A percentile compares a stretch with the other conserved stretches of the same genome.
These are phyloP conservation scores for Tanacetum coccineum DNA, from an alignment of 129 eudicot species.

Conservation along the genomic window DNA sequence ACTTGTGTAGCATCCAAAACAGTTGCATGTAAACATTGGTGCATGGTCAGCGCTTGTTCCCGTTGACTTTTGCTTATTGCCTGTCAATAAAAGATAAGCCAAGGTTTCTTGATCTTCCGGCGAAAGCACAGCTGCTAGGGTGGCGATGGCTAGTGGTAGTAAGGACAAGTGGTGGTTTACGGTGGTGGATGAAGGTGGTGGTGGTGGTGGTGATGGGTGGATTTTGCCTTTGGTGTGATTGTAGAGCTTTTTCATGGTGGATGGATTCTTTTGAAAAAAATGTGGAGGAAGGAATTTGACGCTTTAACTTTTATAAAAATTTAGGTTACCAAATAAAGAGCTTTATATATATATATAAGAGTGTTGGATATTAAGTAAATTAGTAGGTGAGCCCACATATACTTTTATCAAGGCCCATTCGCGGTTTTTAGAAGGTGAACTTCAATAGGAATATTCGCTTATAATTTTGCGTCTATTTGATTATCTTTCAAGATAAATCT, in stretches of 20 bases:
- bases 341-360: slow-evolving; percentile 15
- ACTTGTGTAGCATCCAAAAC: slow-evolving; percentile 65
- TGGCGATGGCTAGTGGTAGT: slow-evolving; percentile 49
- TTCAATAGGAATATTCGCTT: background rate
- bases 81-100: slow-evolving; percentile 55
- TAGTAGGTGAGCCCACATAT: slow-evolving; percentile 25
- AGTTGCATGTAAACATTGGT: slow-evolving; percentile 55
- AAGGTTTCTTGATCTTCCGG: slow-evolving; percentile 59
- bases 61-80: slow-evolving; percentile 13
- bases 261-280: slow-evolving; percentile 9
- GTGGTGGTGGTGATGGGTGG: slow-evolving; percentile 55
- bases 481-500: too few species aligned
- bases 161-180: slow-evolving; percentile 41
- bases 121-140: slow-evolving; percentile 56
- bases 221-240: slow-evolving; percentile 56
- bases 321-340: slow-evolving; percentile 39
- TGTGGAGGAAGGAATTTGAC: slow-evolving; percentile 13
- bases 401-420: slow-evolving; percentile 19
- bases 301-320: slow-evolving; percentile 23
- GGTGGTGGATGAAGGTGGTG: slow-evolving; percentile 8
- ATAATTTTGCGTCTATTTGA: too few species aligned
- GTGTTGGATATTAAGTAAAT: slow-evolving; percentile 10
- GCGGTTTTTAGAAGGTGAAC: slow-evolving; percentile 22
- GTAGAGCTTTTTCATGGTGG: slow-evolving; percentile 60
- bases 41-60: slow-evolving; percentile 30